These are phyloP conservation scores for Grosmannia huntii DNA, from an alignment of 2,329 filamentous ascomycete genomes.

Conservation along the genomic window DNA sequence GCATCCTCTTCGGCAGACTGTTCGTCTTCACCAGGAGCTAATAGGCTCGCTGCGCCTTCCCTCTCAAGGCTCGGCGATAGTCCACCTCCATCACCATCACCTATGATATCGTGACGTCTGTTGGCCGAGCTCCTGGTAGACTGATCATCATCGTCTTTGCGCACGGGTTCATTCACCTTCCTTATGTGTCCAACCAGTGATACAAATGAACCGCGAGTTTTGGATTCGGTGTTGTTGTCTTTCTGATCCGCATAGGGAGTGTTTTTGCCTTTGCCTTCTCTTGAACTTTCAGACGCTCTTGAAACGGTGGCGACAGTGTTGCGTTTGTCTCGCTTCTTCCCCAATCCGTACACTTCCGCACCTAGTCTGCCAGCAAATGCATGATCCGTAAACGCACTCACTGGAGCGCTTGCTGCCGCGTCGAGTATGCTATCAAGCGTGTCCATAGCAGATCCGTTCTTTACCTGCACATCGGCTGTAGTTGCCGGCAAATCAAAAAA, in stretches of 20 bases:
- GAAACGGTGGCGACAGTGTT: conserved; percentile 3
- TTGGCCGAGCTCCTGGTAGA: background rate
- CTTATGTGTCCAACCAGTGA: background rate
- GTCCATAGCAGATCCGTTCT: conserved; percentile 71
- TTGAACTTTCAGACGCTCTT: background rate
- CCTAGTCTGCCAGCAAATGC: conserved; percentile 67
- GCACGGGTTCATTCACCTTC: background rate
- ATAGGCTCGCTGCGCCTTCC: background rate
- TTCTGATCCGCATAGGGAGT: background rate
- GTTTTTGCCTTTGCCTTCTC: background rate
- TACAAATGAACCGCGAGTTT: background rate
- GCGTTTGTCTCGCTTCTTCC: conserved; percentile 35
- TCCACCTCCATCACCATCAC: background rate
- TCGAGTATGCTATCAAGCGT: conserved; percentile 88
- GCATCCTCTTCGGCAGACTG: conserved; percentile 2
- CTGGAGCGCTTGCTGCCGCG: conserved; percentile 76
- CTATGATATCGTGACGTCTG: background rate
- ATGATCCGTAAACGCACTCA: conserved; percentile 85
- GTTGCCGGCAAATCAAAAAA: conserved; percentile 66
- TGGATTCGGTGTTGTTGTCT: background rate
- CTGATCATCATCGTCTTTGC: background rate
- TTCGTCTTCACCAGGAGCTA: conserved; percentile 17
- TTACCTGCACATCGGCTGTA: conserved; percentile 39
- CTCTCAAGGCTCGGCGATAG: background rate
- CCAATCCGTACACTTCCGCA: conserved; percentile 57